A percentile compares a stretch with the other conserved stretches of the same genome.
Evolutionary conservation across 2,329 filamentous ascomycete species (phyloP).

Genomic region (Ceratocystis colombiana): DNA sequence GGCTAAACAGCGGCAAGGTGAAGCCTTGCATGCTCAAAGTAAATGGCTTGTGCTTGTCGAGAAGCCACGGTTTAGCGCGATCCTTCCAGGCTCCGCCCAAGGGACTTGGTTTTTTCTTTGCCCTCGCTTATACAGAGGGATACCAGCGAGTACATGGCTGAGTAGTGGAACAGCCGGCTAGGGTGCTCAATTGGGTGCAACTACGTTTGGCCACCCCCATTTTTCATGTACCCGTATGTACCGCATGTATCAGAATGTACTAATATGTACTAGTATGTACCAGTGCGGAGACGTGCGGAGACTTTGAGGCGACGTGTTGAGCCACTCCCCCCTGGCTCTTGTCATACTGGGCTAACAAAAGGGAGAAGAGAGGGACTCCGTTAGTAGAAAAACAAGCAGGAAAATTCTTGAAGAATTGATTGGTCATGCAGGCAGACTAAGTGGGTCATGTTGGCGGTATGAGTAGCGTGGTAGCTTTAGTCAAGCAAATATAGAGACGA

Average conservation of each 20-base stretch:
- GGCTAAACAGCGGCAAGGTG: not conserved
- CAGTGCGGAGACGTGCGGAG: constrained; percentile 4
- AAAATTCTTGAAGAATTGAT: not conserved
- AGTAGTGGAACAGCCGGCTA: not conserved
- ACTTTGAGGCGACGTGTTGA: not conserved
- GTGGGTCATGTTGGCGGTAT: not conserved
- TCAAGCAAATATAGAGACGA: constrained; percentile 5
- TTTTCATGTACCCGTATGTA: constrained; percentile 8
- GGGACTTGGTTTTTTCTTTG: not conserved
- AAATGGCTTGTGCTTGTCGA: not conserved
- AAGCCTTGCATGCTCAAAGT: not conserved
- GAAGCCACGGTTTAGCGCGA: constrained; percentile 6
- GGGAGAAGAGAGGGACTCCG: constrained; percentile 16
- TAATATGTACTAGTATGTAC: not conserved
- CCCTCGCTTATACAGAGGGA: not conserved
- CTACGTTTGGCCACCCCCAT: not conserved
- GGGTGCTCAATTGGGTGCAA: not conserved
- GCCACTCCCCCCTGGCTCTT: constrained; percentile 20
- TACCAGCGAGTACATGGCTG: not conserved
- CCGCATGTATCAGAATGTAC: not conserved
- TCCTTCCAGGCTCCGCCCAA: not conserved
- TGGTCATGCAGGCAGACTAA: not conserved
- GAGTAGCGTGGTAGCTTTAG: constrained; percentile 3
- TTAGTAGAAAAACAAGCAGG: not conserved
- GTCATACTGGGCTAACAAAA: constrained; percentile 12